These are phyloP conservation scores for Epichloe sylvatica DNA, from an alignment of 2,329 filamentous ascomycete genomes.

Conservation along the genomic window DNA sequence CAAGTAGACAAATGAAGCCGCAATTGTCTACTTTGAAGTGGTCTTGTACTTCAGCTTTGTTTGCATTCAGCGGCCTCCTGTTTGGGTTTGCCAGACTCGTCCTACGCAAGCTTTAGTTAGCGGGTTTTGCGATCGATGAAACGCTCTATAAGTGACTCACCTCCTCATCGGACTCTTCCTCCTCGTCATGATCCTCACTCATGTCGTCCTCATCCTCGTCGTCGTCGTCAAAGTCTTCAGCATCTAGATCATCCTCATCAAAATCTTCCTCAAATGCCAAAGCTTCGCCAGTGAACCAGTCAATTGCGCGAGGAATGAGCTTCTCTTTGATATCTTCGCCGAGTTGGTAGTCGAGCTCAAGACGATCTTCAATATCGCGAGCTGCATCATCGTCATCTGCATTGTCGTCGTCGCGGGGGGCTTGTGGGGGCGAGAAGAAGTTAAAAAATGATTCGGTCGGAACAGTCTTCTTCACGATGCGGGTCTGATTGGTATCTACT, in stretches of 20 bases:
- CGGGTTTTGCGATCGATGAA: conserved; percentile 5
- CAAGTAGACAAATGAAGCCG: neutral
- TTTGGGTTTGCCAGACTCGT: conserved; percentile 79
- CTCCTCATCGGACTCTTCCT: conserved; percentile 66
- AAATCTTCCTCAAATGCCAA: conserved; percentile 82
- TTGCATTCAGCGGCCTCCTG: conserved; percentile 93
- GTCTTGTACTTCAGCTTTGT: conserved; percentile 52
- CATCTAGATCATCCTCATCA: conserved; percentile 64
- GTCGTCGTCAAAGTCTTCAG: conserved; percentile 30
- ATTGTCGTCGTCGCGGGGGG: conserved; percentile 58
- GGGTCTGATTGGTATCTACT: conserved; percentile 94
- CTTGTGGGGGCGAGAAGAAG: conserved; percentile 93
- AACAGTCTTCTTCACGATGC: conserved; percentile 97
- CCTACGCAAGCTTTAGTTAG: conserved; percentile 33
- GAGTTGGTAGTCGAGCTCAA: conserved; percentile 96
- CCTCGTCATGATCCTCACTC: conserved; percentile 73
- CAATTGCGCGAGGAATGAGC: conserved; percentile 92
- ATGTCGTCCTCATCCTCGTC: conserved; percentile 84
- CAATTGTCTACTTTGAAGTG: neutral
- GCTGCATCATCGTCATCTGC: conserved; percentile 61
- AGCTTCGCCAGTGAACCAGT: conserved; percentile 98
- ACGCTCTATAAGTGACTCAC: conserved; percentile 30
- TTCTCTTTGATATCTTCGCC: conserved; percentile 99
- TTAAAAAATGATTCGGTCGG: conserved; percentile 99
- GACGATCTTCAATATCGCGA: conserved; percentile 88